Evolutionary conservation across 2,329 filamentous ascomycete genomes (phyloP), one percentile per base, ranked within the genome.

Genomic region (Microdochium bolleyi): DNA sequence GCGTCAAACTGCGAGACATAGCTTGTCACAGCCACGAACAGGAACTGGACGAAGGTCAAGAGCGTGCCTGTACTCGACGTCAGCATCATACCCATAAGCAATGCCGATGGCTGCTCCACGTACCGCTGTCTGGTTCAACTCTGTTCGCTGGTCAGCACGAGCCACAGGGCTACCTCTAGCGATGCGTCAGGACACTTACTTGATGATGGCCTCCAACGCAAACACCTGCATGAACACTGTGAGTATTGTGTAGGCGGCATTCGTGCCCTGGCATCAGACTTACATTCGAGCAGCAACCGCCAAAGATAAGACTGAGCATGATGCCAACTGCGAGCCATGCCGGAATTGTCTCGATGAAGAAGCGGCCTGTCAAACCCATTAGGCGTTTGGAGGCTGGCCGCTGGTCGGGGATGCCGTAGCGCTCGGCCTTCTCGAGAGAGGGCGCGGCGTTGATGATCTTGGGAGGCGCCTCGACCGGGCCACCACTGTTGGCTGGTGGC

Each of bases 221-320:
- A 95, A 97, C n/a, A 96, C 90, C 85, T 95, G 67, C 61, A 64
- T 60, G 57, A 61, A 61, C 58, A 63, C 66, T 54, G 52, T 52
- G 44, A 58, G 55, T 53, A 49, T 46, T 27, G 41, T 48, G 32
- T 19, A 16, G 9, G 30, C 27, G 44, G 19, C 32, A 58, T 64
- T 58, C 63, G 60, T 34, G 22, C 50, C 50, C 24, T 21, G 8
- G 30, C 41, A 41, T 52, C 71, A 46, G 49, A 50, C 83, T 70
- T 74, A 92, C 92, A 78, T 96, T 96, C 34, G 89, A 90, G 72
- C 92, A 96, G 67, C 91, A 96, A 27, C 94, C 94, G 51, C 94
- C 94, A 69, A 99, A 96, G 55, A 99, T 97, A 59, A 97, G 79
- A 51, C 78, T 79, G 54, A 92, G 78, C 79, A 95, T 95, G 53